Evolutionary conservation across 768 basidiomycete genomes (phyloP).

Genomic region (Epithele typhae): DNA sequence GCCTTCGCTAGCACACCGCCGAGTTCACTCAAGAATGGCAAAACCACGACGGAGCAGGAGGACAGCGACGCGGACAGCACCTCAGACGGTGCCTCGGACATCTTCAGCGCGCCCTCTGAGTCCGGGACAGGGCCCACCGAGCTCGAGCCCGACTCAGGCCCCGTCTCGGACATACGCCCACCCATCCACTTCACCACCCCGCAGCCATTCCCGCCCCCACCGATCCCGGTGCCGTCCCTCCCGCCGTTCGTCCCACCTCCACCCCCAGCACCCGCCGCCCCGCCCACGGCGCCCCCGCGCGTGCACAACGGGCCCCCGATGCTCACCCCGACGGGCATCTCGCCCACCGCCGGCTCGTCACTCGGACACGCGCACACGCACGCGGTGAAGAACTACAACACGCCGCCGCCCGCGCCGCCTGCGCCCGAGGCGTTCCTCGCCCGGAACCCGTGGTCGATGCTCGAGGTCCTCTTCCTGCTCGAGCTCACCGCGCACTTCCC

Average conservation of each 20-base stretch:
- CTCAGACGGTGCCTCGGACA: neutral
- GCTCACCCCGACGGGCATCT: neutral
- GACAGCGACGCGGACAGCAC: neutral
- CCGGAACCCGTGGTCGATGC: constrained; percentile 12
- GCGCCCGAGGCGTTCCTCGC: constrained; percentile 6
- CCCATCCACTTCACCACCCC: too few species aligned
- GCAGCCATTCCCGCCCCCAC: neutral
- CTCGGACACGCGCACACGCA: neutral
- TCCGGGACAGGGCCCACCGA: constrained; percentile 6
- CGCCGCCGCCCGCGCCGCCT: constrained; percentile 9
- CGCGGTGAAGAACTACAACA: neutral
- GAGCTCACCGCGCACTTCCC: constrained; percentile 13
- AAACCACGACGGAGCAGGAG: neutral
- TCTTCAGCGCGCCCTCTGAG: constrained; percentile 5
- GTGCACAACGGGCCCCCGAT: neutral
- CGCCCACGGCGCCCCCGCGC: neutral
- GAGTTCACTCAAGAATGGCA: too few species aligned
- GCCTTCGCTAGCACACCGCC: too few species aligned
- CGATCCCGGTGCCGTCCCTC: neutral
- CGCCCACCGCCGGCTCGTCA: neutral
- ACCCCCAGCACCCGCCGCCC: neutral
- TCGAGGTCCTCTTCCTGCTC: constrained; percentile 14
- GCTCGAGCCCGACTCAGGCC: constrained; percentile 3
- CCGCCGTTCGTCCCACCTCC: neutral
- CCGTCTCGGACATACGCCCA: too few species aligned